Conservation (phyloP, 495 filamentous ascomycete genomes). For the Achaetomiella virescens region DNA sequence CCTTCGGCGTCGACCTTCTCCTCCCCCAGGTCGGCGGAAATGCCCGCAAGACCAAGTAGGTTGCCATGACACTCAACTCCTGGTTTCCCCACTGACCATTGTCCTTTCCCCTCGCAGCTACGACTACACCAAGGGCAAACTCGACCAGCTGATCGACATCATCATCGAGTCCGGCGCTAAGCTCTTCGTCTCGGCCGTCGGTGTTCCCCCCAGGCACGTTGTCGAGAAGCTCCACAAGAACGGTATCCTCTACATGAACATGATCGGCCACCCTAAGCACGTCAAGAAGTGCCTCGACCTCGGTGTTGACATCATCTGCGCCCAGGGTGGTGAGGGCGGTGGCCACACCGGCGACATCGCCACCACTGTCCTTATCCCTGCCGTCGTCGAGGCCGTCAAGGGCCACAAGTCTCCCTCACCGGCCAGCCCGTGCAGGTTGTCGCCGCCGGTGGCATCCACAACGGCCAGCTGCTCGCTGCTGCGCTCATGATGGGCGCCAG, state of each 20-base stretch:
- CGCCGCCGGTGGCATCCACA: constrained; percentile 90
- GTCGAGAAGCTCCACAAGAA: constrained; percentile 83
- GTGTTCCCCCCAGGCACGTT: constrained; percentile 80
- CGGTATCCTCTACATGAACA: constrained; percentile 98
- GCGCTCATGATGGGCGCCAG: constrained; percentile 86
- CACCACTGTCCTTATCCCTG: constrained; percentile 67
- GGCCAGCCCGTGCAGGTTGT: constrained; percentile 82
- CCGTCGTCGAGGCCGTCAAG: constrained; percentile 76
- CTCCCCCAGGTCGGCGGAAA: constrained; percentile 90
- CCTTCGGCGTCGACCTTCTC: constrained; percentile 93
- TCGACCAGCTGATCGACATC: constrained; percentile 82
- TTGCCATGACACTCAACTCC: background rate
- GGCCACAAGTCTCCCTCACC: constrained; percentile 77
- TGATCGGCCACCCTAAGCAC: constrained; percentile 99
- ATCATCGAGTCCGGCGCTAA: constrained; percentile 86
- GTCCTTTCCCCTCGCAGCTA: constrained; percentile 56
- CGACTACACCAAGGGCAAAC: constrained; percentile 99
- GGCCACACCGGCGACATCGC: constrained; percentile 76
- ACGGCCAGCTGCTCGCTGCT: constrained; percentile 84
- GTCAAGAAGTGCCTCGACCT: constrained; percentile 86
- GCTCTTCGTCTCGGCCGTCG: constrained; percentile 95
- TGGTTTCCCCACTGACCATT: constrained; percentile 8
- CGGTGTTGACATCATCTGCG: constrained; percentile 84
- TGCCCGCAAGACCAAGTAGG: constrained; percentile 91
- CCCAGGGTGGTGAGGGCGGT: constrained; percentile 77